Conservation (phyloP, 2,329 filamentous ascomycete species). For the Colletotrichum karsti region DNA sequence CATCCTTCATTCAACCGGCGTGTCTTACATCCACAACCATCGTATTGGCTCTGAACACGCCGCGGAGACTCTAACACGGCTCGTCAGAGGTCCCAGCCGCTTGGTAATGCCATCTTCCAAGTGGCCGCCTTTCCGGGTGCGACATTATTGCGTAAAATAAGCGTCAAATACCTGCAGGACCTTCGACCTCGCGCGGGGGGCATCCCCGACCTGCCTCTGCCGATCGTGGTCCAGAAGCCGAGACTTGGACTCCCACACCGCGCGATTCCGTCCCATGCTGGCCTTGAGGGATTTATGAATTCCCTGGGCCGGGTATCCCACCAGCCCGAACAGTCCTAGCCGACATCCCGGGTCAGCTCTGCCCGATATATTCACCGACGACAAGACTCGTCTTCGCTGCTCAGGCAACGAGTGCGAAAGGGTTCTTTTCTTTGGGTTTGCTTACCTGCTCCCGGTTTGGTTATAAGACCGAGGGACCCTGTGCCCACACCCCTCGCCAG, state of each 20-base stretch:
- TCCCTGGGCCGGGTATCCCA: constrained; percentile 42
- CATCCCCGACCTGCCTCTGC: not conserved
- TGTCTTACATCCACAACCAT: not conserved
- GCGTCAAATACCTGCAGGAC: constrained; percentile 11
- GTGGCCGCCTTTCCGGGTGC: not conserved
- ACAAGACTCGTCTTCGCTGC: not conserved
- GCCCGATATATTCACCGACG: not conserved
- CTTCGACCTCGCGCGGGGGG: not conserved
- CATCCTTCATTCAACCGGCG: no score
- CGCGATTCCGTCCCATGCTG: not conserved
- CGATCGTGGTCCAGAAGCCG: not conserved
- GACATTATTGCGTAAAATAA: constrained; percentile 7
- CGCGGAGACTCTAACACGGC: not conserved
- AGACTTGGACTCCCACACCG: not conserved
- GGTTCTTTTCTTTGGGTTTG: no score
- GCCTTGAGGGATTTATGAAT: constrained; percentile 41
- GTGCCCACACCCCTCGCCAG: constrained; percentile 43
- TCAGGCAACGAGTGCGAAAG: not conserved
- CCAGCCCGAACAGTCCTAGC: constrained; percentile 34
- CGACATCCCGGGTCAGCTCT: not conserved
- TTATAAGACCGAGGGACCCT: constrained; percentile 35
- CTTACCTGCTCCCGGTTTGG: constrained; percentile 37
- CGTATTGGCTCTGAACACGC: not conserved
- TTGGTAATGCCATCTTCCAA: not conserved
- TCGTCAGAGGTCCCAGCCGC: not conserved